These are phyloP conservation scores for Cornus controversa DNA, from an alignment of 148 eudicot species.

Conservation along the genomic window DNA sequence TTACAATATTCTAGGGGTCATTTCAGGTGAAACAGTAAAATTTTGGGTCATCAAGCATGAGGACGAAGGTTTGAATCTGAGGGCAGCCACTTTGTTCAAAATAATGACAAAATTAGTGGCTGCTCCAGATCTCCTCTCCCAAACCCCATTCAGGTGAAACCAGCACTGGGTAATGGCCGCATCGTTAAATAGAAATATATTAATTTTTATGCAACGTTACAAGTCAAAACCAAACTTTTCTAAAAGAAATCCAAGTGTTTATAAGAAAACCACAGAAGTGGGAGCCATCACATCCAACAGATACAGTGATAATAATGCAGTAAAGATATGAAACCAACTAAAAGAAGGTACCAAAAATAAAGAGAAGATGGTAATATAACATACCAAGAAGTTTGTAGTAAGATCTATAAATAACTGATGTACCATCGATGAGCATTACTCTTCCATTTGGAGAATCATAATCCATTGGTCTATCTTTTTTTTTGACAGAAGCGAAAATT, in stretches of 20 bases:
- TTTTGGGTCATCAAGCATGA: too few relatives aligned
- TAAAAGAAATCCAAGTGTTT: neutral
- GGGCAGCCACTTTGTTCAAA: too few relatives aligned
- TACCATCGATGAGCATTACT: conserved; percentile 98
- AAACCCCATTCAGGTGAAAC: too few relatives aligned
- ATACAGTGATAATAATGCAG: too few relatives aligned
- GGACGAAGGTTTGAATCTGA: too few relatives aligned
- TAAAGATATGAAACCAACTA: neutral
- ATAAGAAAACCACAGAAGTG: neutral
- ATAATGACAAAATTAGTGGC: too few relatives aligned
- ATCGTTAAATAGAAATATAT: too few relatives aligned
- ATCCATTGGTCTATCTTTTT: conserved; percentile 15
- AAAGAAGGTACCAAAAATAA: neutral
- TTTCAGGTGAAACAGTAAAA: too few relatives aligned
- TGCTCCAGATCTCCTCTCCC: too few relatives aligned
- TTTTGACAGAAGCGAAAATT: conserved; percentile 28
- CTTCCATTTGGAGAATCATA: conserved; percentile 57
- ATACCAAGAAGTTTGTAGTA: conserved; percentile 91
- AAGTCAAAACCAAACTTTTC: neutral
- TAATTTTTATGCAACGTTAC: neutral
- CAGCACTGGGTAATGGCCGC: too few relatives aligned
- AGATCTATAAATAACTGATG: conserved; percentile 83
- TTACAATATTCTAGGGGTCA: too few relatives aligned
- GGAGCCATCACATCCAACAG: neutral
- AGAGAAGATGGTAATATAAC: neutral